These are phyloP conservation scores for Crotalaria pallida DNA, from an alignment of 306 rosid species.

Conservation along the genomic window DNA sequence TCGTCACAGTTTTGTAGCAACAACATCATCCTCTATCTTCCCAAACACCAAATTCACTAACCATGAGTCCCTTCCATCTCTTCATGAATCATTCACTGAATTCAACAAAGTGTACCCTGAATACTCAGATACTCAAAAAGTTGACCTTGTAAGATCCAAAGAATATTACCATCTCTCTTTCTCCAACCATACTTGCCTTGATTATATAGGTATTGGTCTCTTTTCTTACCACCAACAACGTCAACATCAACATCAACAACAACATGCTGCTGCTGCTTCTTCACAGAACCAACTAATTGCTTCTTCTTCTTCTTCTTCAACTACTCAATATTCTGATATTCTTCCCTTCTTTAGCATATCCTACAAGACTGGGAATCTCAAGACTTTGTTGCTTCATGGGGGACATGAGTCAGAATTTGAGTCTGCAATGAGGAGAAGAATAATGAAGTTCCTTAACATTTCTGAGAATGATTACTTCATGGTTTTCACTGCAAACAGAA, in stretches of 20 bases:
- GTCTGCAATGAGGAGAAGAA: conserved; percentile 69
- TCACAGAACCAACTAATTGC: conserved; percentile 36
- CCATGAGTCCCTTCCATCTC: conserved; percentile 84
- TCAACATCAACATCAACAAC: conserved; percentile 49
- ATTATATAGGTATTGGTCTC: conserved; percentile 90
- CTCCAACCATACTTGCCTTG: conserved; percentile 72
- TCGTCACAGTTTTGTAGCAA: conserved; percentile 57
- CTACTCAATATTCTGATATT: conserved; percentile 36
- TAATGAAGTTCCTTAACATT: conserved; percentile 66
- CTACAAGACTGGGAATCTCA: conserved; percentile 67
- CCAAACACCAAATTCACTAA: conserved; percentile 79
- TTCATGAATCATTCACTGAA: conserved; percentile 54
- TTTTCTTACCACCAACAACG: conserved; percentile 69
- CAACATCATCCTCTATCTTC: conserved; percentile 60
- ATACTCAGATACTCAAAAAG: conserved; percentile 52
- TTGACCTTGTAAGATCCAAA: conserved; percentile 59
- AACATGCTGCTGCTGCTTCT: conserved; percentile 33
- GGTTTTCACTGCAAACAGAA: conserved; percentile 93
- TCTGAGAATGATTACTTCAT: conserved; percentile 74
- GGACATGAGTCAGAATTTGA: conserved; percentile 62
- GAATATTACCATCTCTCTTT: conserved; percentile 67
- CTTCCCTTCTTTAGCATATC: conserved; percentile 82
- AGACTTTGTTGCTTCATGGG: conserved; percentile 69
- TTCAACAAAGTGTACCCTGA: conserved; percentile 66
- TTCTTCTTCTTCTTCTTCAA: conserved; percentile 33